Conservation (phyloP, 1,139 yeast species). For the Blastobotrys proliferans region DNA sequence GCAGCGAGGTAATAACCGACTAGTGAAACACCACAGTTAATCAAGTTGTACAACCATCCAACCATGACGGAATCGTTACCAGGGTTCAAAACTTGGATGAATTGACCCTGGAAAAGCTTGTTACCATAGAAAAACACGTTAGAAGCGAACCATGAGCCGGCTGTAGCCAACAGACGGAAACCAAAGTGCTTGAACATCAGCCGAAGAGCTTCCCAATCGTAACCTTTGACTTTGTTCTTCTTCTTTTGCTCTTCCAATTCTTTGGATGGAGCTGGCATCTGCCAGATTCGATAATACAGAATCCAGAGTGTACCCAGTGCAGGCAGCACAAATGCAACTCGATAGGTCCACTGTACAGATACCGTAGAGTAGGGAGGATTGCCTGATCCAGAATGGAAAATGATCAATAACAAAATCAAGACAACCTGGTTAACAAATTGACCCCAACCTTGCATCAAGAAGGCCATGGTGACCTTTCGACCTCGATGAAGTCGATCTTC, state of each 20-base stretch:
- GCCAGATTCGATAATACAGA: constrained; percentile 37
- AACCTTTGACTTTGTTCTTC: constrained; percentile 36
- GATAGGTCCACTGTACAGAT: constrained; percentile 38
- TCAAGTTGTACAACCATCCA: constrained; percentile 63
- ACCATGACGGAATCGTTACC: constrained; percentile 73
- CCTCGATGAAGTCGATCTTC: constrained; percentile 41
- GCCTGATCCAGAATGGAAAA: constrained; percentile 50
- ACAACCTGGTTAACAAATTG: constrained; percentile 40
- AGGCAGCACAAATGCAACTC: constrained; percentile 37
- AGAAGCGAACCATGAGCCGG: constrained; percentile 93
- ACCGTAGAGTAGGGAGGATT: constrained; percentile 33
- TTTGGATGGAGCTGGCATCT: constrained; percentile 36
- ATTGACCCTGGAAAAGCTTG: constrained; percentile 74
- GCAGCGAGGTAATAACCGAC: constrained; percentile 65
- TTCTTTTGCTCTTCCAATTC: constrained; percentile 30
- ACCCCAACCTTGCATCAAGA: constrained; percentile 45
- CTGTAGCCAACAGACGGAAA: constrained; percentile 91
- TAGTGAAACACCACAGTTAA: constrained; percentile 63
- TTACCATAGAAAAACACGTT: constrained; percentile 94
- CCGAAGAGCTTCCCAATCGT: constrained; percentile 32
- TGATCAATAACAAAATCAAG: constrained; percentile 34
- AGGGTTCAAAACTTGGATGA: constrained; percentile 56
- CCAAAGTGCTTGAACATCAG: constrained; percentile 56
- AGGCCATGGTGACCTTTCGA: constrained; percentile 39
- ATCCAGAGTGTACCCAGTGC: constrained; percentile 40